phyloP scores from a whole-genome alignment of 805 yeast genomes.

The Candida boleticola region DNA sequence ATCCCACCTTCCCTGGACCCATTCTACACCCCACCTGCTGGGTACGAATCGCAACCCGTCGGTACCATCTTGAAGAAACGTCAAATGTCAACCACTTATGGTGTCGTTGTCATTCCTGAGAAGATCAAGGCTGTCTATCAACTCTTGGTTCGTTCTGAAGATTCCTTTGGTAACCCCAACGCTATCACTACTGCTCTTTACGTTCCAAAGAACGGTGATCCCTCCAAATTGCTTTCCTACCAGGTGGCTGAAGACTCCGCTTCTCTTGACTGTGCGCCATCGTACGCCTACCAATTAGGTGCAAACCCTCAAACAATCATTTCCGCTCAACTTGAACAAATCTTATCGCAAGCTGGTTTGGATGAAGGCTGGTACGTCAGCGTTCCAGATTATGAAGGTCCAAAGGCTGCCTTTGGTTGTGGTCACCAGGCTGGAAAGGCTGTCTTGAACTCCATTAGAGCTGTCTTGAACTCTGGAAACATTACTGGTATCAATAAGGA shows the following conservation, averaged over 20 bases:
- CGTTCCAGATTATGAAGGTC: constrained; percentile 29
- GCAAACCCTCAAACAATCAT: constrained; percentile 9
- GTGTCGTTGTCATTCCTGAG: constrained; percentile 7
- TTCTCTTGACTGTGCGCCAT: constrained; percentile 18
- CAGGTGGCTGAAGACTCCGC: constrained; percentile 22
- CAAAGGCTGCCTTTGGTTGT: constrained; percentile 22
- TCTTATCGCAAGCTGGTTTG: constrained; percentile 13
- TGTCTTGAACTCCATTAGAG: constrained; percentile 24
- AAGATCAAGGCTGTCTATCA: constrained; percentile 19
- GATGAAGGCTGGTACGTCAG: constrained; percentile 20
- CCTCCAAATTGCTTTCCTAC: constrained; percentile 20
- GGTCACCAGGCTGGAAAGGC: constrained; percentile 23
- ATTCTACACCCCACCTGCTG: constrained; percentile 14
- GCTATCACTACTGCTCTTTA: constrained; percentile 18
- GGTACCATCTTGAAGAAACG: constrained; percentile 12
- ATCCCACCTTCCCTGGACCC: constrained; percentile 12
- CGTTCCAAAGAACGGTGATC: constrained; percentile 22
- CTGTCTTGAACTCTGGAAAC: constrained; percentile 15
- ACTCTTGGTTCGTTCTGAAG: constrained; percentile 21
- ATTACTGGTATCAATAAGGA: constrained; percentile 17
- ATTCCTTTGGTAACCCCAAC: constrained; percentile 17
- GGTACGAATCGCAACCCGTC: constrained; percentile 6
- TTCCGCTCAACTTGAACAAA: constrained; percentile 16
- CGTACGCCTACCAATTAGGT: constrained; percentile 19
- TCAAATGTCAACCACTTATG: constrained; percentile 5